phyloP scores from a whole-genome alignment of 2,329 filamentous ascomycete species.

The Ilyonectria mors-panacis region DNA sequence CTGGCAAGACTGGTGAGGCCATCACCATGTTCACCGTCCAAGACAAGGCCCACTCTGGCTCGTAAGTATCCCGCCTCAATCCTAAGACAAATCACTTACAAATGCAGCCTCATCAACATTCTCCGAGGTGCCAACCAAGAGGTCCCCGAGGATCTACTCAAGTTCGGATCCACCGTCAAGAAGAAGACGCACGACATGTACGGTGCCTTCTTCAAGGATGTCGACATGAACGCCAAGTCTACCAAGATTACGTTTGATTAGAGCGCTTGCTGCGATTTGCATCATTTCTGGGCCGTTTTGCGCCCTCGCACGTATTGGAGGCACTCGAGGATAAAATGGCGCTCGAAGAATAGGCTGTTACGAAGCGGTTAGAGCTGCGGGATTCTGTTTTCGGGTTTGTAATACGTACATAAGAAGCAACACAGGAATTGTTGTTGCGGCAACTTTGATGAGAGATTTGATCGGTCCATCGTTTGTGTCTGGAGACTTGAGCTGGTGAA shows the following conservation, averaged over 20 bases:
- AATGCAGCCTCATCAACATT: conserved; percentile 86
- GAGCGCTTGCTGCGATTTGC: conserved; percentile 26
- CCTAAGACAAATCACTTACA: conserved; percentile 27
- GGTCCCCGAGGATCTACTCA: conserved; percentile 91
- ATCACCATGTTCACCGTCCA: conserved; percentile 96
- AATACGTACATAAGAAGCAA: conserved; percentile 72
- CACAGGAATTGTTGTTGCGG: conserved; percentile 66
- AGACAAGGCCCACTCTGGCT: conserved; percentile 92
- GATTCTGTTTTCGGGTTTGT: conserved; percentile 38
- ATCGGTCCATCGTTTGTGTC: conserved; percentile 49
- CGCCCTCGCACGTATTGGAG: conserved; percentile 60
- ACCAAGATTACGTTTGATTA: conserved; percentile 94
- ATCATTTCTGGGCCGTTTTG: conserved; percentile 50
- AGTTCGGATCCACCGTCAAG: conserved; percentile 98
- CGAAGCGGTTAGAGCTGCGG: conserved; percentile 44
- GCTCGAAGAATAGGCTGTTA: conserved; percentile 68
- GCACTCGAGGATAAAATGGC: conserved; percentile 66
- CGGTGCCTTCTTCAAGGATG: conserved; percentile 95
- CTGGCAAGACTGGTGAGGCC: conserved; percentile 88
- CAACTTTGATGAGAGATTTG: conserved; percentile 62
- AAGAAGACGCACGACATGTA: conserved; percentile 98
- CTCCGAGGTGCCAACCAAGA: conserved; percentile 92
- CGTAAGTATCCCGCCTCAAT: conserved; percentile 68
- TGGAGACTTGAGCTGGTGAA: conserved; percentile 46
- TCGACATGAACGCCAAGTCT: conserved; percentile 84